Base-by-base conservation (phyloP, 2,329 filamentous ascomycete genomes). In the Botrytis cinerea region DNA sequence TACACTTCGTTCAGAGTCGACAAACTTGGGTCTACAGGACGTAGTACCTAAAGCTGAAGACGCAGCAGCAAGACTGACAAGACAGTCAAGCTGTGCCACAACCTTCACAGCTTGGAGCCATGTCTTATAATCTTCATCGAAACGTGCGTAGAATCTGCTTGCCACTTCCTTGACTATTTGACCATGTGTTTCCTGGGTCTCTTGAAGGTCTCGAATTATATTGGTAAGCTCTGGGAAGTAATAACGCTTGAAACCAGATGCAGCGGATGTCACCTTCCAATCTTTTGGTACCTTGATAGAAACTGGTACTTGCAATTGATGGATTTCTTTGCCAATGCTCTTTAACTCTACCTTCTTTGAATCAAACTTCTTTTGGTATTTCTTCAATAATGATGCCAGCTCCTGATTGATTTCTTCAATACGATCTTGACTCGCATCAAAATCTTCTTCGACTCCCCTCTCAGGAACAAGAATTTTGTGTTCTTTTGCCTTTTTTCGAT, bases 251-350 rank as follows among this genome's bases (percentile, higher is more conserved):
- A 97, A 93, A 73, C 91, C 90, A 75, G 92, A 89, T 0, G 96
- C 98, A 0, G 95, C 92, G 7, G 96, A 98, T 94, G 98, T 98
- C 80, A 98, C 95, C 76, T 94, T 91, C 95, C 96, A 99, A 78
- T 86, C 89, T 77, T 92, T 92, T 0, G 96, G 96, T 3, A 99
- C 84, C 73, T 97, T 97, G 80, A 93, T 85, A 1, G 85, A 84
- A 82, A 96, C 97, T 0, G 96, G 95, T 0, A 93, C 92, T 81
- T 99, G 96, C 18, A 99, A 87, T 83, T 99, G 95, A 83, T 97
- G 98, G 70, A 99, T 93, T 80, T 99, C 96, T 81, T 99, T 99
- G 75, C 96, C 96, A 12, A 97, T 92, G 80, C 98, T 93, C 43
- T 90, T 90, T 78, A 91, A 96, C 80, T 90, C 90, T 75, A 95